Evolutionary conservation across 2,329 filamentous ascomycete species (phyloP), one percentile per base, ranked within the genome.

Genomic region (Xylaria polymorpha): DNA sequence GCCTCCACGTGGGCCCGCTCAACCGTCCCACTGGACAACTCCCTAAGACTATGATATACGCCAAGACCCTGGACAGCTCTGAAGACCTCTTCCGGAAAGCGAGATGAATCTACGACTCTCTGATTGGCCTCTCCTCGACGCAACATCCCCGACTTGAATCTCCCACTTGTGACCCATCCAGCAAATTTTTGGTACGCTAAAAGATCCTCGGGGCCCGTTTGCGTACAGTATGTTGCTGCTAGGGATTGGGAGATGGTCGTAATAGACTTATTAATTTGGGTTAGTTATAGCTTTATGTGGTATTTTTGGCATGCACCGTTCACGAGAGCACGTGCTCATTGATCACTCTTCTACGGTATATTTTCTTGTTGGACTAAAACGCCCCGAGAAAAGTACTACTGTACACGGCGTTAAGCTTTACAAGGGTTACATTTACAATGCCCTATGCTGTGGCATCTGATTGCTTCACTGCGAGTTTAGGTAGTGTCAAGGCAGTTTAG

Each of bases 1-100:
- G 41, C 41, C 9, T 22, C 66, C 71, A 72, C 71, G 71, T 72
- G 71, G 66, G 29, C 71, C 61, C 60, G 48, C 60, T 58, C 46
- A 7, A 39, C 57, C 39, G 12, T 64, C 35, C 59, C 48, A 64
- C 46, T 71, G 69, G 67, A 50, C 61, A 25, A 59, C 20, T 14
- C 43, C 56, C 37, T 25, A 61, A 37, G 56, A 29, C 63, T 44
- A 51, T 37, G 32, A 57, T 29, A 55, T 32, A 50, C 44, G 61
- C 66, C 66, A 68, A 66, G 62, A 64, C 56, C 61, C 51, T 64
- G n/a, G n/a, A 51, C 22, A 44, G 43, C 57, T 35, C 25, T 35
- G 9, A 25, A 22, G 7, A 37, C 63, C 41, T 14, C 35, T 22
- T 60, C 37, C 51, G 67, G 62, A 66, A 61, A 61, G 35, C 43